A percentile compares a stretch with the other conserved stretches of the same genome.
phyloP scores from a whole-genome alignment of 768 basidiomycete species.

The Phylloporus arenicola region DNA sequence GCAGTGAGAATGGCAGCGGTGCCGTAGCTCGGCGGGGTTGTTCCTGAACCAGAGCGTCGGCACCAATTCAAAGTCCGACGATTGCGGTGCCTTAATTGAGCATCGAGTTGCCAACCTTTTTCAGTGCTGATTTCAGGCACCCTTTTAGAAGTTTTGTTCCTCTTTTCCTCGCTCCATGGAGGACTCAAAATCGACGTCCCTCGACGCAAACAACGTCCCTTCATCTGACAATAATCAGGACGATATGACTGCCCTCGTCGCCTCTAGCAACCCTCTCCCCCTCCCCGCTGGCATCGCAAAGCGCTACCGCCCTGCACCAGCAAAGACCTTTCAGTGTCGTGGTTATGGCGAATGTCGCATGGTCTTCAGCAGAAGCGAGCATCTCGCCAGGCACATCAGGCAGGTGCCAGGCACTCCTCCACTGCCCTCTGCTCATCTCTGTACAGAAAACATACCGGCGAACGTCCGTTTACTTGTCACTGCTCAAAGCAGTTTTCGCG shows the following conservation, averaged over 20 bases:
- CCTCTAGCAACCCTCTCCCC: constrained; percentile 15
- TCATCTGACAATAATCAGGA: neutral
- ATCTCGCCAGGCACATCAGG: constrained; percentile 94
- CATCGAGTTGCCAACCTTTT: constrained; percentile 21
- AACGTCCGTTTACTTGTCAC: constrained; percentile 93
- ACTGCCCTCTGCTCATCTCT: constrained; percentile 12
- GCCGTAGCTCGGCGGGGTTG: constrained; percentile 33
- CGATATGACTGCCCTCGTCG: constrained; percentile 33
- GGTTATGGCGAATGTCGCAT: constrained; percentile 95
- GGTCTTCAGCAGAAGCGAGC: constrained; percentile 95
- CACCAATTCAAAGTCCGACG: constrained; percentile 27
- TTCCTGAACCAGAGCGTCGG: constrained; percentile 29
- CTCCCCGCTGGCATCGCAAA: constrained; percentile 39
- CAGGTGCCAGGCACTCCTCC: constrained; percentile 37
- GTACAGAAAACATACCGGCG: constrained; percentile 92
- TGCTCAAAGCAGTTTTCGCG: constrained; percentile 94
- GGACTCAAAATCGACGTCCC: constrained; percentile 30
- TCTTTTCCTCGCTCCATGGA: constrained; percentile 32
- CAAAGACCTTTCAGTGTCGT: constrained; percentile 92
- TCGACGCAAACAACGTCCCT: constrained; percentile 20
- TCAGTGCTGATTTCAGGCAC: constrained; percentile 33
- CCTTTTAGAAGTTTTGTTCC: constrained; percentile 30
- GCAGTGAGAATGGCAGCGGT: constrained; percentile 27
- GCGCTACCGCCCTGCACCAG: constrained; percentile 76
- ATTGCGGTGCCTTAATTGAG: constrained; percentile 34